Evolutionary conservation across 306 rosid species (phyloP).

Genomic region (Pyrus communis): DNA sequence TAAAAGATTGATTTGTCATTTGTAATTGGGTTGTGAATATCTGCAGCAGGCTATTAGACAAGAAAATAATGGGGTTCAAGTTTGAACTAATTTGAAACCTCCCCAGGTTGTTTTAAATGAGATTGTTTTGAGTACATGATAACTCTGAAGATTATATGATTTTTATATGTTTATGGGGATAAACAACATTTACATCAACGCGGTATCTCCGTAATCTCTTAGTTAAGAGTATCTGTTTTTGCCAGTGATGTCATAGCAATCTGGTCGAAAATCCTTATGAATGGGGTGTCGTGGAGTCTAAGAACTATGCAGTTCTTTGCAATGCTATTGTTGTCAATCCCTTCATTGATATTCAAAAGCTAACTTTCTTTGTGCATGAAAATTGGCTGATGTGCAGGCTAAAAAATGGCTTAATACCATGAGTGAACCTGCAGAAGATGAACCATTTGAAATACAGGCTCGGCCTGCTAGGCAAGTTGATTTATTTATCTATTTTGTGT

Average conservation of each 20-base stretch:
- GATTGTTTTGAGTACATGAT: not conserved
- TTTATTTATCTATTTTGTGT: not conserved
- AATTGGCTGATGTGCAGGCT: constrained; percentile 46
- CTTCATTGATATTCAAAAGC: not conserved
- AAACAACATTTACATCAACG: not conserved
- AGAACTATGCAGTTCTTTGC: not conserved
- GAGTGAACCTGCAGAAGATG: constrained; percentile 48
- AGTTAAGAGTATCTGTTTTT: not conserved
- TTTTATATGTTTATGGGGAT: not conserved
- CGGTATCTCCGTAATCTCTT: not conserved
- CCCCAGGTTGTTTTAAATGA: not conserved
- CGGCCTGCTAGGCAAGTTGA: constrained; percentile 50
- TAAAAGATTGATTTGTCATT: not conserved
- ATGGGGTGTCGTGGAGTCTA: not conserved
- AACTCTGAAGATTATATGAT: not conserved
- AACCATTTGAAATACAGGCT: constrained; percentile 26
- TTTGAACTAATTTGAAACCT: not conserved
- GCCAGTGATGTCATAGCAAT: not conserved
- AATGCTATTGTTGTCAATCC: not conserved
- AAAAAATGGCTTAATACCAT: constrained; percentile 64
- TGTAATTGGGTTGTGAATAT: not conserved
- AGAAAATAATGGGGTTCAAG: not conserved
- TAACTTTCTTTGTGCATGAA: not conserved
- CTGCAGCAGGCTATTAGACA: not conserved
- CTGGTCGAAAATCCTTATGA: not conserved